Evolutionary conservation across 768 basidiomycete species (phyloP), one percentile per base, ranked within the genome.

Genomic region (Lactarius indigo): DNA sequence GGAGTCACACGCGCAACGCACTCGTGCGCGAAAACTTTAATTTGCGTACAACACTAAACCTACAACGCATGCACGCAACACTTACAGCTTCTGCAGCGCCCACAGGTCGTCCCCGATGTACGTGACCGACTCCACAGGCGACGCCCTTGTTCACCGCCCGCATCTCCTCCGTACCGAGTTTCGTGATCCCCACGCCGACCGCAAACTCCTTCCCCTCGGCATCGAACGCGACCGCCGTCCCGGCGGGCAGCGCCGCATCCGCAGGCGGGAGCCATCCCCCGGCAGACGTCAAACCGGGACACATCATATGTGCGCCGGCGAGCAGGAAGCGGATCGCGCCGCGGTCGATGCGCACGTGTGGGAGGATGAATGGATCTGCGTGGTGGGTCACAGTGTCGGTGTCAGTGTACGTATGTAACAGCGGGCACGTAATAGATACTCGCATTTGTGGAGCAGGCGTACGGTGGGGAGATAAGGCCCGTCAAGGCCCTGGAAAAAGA

Each of bases 311-410:
- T 30, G 94, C 94, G 18, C 94, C 97, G 13, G 88, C 89, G 56
- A 99, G 86, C 44, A 99, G 84, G 78, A 98, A 99, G 39, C 96
- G 92, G 79, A 99, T 99, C 61, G 97, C 97, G 58, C 97, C 97
- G 59, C 96, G 89, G 81, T 99, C 97, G 57, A 98, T 84, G 70
- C 88, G 86, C 58, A 96, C 94, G 72, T 83, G 87, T 5, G 96
- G 94, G 37, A 98, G 84, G 70, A 98, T 81, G 72, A 85, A 90
- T 9, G 97, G 97, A 80, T 97, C 96, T 99, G 76, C 13, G 60
- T 12, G 47, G n/a, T n/a, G n/a, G n/a, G n/a, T n/a, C n/a, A n/a
- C n/a, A n/a, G n/a, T n/a, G n/a, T n/a, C n/a, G n/a, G n/a, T n/a
- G 9, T 41, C 39, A 37, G 54, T 28, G 13, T 23, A 10, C 12